Percentiles rank a stretch among this genome's conserved stretches.
These are phyloP conservation scores for Dalbergia cochinchinensis DNA, from an alignment of 306 rosid species.

Conservation along the genomic window DNA sequence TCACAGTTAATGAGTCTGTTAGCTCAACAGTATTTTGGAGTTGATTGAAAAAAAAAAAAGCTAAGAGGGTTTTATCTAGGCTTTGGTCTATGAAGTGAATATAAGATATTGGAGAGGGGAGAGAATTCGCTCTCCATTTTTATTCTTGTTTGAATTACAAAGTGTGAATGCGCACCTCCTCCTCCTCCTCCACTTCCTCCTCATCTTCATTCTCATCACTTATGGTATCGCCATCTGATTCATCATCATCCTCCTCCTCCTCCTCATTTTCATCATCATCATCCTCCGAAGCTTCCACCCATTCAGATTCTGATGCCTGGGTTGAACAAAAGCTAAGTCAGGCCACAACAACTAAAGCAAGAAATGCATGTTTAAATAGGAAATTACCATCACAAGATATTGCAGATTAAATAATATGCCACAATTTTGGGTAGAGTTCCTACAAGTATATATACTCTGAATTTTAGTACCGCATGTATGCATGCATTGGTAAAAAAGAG, in stretches of 20 bases:
- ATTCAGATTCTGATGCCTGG: conserved; percentile 91
- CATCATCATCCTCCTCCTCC: conserved; percentile 65
- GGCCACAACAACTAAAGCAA: conserved; percentile 39
- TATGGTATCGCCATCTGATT: conserved; percentile 47
- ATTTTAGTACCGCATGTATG: conserved; percentile 2
- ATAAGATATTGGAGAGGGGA: not conserved
- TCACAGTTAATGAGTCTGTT: not conserved
- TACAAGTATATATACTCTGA: conserved; percentile 4
- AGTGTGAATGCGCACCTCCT: conserved; percentile 59
- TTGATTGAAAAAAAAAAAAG: not conserved
- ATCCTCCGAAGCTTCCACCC: conserved; percentile 93
- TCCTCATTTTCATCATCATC: conserved; percentile 80
- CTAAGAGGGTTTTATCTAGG: not conserved
- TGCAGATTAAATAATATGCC: conserved; percentile 30
- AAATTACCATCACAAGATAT: conserved; percentile 41
- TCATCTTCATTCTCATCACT: conserved; percentile 67
- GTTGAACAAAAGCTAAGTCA: conserved; percentile 45
- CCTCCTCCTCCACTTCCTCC: conserved; percentile 64
- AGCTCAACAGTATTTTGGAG: conserved; percentile 25
- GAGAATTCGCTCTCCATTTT: conserved; percentile 8
- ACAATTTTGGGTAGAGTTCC: conserved; percentile 12
- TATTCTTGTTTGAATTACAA: conserved; percentile 33
- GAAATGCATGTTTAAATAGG: conserved; percentile 15
- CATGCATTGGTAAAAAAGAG: conserved; percentile 16
- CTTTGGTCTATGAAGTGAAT: conserved; percentile 15